Conservation (phyloP, 1,284 basidiomycete genomes). For the Coriolopsis trogii region DNA sequence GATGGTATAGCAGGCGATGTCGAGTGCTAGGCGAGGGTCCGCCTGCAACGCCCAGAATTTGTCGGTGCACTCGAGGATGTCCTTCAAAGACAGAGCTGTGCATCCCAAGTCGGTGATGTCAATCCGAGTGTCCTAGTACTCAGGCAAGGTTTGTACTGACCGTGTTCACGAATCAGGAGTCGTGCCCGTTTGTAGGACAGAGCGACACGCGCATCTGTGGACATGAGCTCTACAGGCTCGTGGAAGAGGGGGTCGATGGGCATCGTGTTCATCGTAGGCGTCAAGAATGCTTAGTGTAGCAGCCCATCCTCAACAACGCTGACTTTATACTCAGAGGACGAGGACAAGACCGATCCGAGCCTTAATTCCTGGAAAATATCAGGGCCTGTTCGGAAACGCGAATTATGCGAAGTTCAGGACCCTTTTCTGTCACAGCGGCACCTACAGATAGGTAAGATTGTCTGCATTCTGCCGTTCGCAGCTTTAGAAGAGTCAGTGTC, state of each 20-base stretch:
- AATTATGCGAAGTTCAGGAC: too few relatives aligned
- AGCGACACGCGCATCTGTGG: slow-evolving; percentile 46
- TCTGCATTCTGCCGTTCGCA: too few relatives aligned
- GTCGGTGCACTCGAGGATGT: neutral
- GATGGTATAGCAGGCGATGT: slow-evolving; percentile 2
- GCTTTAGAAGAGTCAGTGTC: too few relatives aligned
- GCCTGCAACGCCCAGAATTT: neutral
- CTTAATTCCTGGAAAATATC: neutral
- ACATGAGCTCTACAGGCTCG: slow-evolving; percentile 39
- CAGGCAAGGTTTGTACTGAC: slow-evolving; percentile 33
- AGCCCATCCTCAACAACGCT: neutral
- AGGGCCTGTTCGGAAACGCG: too few relatives aligned
- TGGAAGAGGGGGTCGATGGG: neutral
- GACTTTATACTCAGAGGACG: neutral
- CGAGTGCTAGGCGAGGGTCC: neutral
- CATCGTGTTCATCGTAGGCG: neutral
- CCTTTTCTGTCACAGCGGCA: too few relatives aligned
- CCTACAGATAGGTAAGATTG: too few relatives aligned
- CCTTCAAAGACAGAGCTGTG: neutral
- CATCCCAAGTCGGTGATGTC: neutral
- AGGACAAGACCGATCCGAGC: neutral
- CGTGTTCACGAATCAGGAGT: slow-evolving; percentile 48
- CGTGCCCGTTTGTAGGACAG: slow-evolving; percentile 51
- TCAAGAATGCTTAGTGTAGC: neutral
- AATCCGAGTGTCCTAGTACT: neutral